Base-by-base conservation (phyloP, 2,329 filamentous ascomycete species). In the Hypoxylon sp. region DNA sequence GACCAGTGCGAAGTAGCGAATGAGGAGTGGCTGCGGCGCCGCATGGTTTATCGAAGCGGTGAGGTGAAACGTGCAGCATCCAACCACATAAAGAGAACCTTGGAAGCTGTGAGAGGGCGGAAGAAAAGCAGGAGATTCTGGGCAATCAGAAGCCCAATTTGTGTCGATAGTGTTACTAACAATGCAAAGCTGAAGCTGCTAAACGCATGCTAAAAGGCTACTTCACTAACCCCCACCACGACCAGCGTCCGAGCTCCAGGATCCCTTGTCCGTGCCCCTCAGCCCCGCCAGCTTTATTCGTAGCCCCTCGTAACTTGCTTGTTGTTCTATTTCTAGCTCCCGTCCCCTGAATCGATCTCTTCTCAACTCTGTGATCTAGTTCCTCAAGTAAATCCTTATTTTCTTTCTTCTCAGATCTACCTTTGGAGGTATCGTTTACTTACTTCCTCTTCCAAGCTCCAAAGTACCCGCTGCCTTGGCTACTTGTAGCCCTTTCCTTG, bases 141-240 rank as follows among this genome's bases (percentile, higher is more conserved):
- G 42, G 25, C 50, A 55, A 54, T 61, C 50, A 40, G 27, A 56
- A 27, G 31, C 13, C 46, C 25, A 50, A 66, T 54, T 62, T 61
- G 61, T 50, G 30, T 46, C 42, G 54, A 61, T 51, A 53, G 60
- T 59, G 50, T 60, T 56, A 60, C 63, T 62, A 69, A 62, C 17
- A 67, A 61, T 63, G 64, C 56, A 53, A 54, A 70, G 66, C 69
- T 72, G 66, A 65, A 70, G 70, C 68, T 72, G 46, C 53, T 62
- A 54, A 71, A 57, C 48, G 48, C 42, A 58, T 42, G 17, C 35
- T 44, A 44, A 44, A 44, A 44, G 40, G 40, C 40, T 44, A 44
- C 40, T 22, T n/a, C 17, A 61, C 30, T 13, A 53, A 60, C 67
- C 61, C 54, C 54, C 51, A 66, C 57, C 59, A 60, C 62, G 14